A percentile compares a stretch with the other conserved stretches of the same genome.
Evolutionary conservation across 345 rosid species (phyloP).

Genomic region (Citrus unshiu): DNA sequence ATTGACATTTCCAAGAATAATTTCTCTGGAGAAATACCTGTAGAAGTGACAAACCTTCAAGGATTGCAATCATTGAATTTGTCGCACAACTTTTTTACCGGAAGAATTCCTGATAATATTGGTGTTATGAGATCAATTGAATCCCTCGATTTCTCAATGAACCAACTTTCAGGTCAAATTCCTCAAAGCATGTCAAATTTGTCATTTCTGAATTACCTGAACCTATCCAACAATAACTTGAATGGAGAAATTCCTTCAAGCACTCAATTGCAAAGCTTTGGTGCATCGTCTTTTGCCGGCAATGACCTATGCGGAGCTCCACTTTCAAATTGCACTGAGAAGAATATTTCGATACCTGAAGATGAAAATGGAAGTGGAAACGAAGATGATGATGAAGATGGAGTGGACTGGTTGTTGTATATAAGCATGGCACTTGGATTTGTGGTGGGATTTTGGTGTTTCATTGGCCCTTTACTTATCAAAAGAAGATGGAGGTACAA

Average conservation of each 20-base stretch:
- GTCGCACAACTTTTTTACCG: no score
- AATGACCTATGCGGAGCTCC: background rate
- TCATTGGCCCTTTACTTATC: background rate
- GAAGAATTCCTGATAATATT: no score
- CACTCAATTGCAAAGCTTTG: constrained; percentile 6
- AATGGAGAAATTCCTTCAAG: constrained; percentile 12
- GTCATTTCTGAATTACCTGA: no score
- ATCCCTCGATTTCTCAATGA: no score
- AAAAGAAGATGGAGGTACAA: background rate
- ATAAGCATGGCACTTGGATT: background rate
- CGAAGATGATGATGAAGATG: background rate
- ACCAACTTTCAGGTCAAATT: no score
- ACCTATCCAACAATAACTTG: background rate
- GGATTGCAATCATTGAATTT: no score
- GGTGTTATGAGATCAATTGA: no score
- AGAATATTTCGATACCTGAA: no score
- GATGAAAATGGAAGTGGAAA: background rate
- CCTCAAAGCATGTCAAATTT: no score
- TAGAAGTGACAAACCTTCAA: no score
- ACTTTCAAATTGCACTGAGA: background rate
- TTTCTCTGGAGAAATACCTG: no score
- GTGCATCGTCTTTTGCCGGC: background rate
- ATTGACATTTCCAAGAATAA: no score
- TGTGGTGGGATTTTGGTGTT: background rate
- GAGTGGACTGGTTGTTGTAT: background rate